These are phyloP conservation scores for Rutidosis leptorrhynchoides DNA, from an alignment of 129 eudicot genomes.

Conservation along the genomic window DNA sequence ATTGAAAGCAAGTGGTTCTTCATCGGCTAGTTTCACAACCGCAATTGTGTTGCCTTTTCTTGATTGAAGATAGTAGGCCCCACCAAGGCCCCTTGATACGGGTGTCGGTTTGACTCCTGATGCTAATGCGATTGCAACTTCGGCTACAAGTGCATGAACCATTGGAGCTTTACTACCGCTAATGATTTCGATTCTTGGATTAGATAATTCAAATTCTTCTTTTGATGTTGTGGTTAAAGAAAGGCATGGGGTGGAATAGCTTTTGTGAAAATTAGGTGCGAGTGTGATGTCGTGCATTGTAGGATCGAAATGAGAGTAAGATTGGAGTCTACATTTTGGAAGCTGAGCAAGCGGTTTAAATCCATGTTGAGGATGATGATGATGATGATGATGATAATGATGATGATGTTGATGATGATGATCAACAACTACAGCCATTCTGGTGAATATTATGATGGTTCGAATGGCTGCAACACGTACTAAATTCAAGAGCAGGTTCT, in stretches of 20 bases:
- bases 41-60: slow-evolving; percentile 60
- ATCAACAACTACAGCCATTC: slow-evolving; percentile 92
- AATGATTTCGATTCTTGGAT: slow-evolving; percentile 65
- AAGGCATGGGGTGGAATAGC: slow-evolving; percentile 93
- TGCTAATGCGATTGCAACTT: slow-evolving; percentile 88
- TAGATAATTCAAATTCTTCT: slow-evolving; percentile 53
- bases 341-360: slow-evolving; percentile 69
- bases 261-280: slow-evolving; percentile 61
- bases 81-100: slow-evolving; percentile 77
- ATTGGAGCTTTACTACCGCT: slow-evolving; percentile 61
- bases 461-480: slow-evolving; percentile 56
- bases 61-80: slow-evolving; percentile 67
- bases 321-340: slow-evolving; percentile 77
- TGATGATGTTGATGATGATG: slow-evolving; percentile 72
- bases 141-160: slow-evolving; percentile 76
- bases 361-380: too few species aligned
- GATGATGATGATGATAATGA: too few species aligned
- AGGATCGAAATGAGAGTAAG: slow-evolving; percentile 73
- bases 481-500: slow-evolving; percentile 39
- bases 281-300: slow-evolving; percentile 55
- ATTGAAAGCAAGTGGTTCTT: slow-evolving; percentile 87
- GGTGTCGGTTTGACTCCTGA: slow-evolving; percentile 71
- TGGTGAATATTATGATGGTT: slow-evolving; percentile 40
- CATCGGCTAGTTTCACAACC: slow-evolving; percentile 85
- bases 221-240: slow-evolving; percentile 42